These are phyloP conservation scores for Helicostylum pulchrum DNA, from an alignment of 192 early-diverging fungal genomes.

Conservation along the genomic window DNA sequence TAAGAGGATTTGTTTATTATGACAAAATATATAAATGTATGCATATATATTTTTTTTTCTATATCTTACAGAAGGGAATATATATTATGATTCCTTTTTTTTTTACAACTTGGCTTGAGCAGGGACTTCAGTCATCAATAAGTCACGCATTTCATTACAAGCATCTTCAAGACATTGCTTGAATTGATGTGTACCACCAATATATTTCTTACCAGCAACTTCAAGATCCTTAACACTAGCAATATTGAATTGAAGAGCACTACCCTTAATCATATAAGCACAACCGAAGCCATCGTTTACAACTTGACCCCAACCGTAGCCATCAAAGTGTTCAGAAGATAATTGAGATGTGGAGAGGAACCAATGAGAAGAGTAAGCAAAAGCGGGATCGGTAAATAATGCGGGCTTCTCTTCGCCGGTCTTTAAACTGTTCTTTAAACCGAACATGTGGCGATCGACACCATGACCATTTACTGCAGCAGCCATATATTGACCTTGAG, in stretches of 20 bases:
- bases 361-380: slow-evolving; percentile 82
- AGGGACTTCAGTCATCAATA: slow-evolving; percentile 57
- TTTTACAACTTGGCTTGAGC: slow-evolving; percentile 68
- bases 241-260: slow-evolving; percentile 86
- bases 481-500: slow-evolving; percentile 79
- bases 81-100: too few relatives aligned
- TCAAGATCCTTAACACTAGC: slow-evolving; percentile 62
- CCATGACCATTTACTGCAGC: slow-evolving; percentile 79
- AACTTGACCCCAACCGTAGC: slow-evolving; percentile 67
- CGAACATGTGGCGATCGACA: slow-evolving; percentile 90
- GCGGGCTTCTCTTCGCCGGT: slow-evolving; percentile 74
- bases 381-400: slow-evolving; percentile 86
- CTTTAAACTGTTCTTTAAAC: slow-evolving; percentile 72
- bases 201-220: slow-evolving; percentile 50
- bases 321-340: slow-evolving; percentile 86
- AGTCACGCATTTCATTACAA: slow-evolving; percentile 77
- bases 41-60: too few relatives aligned
- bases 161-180: slow-evolving; percentile 84
- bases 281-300: slow-evolving; percentile 79
- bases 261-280: slow-evolving; percentile 92
- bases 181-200: slow-evolving; percentile 60
- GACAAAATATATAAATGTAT: too few relatives aligned
- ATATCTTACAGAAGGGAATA: too few relatives aligned
- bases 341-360: slow-evolving; percentile 91
- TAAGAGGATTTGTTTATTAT: too few relatives aligned